Percentiles rank a stretch among this genome's conserved stretches.
These are phyloP conservation scores for Sphagnum contortum DNA, from an alignment of 225 moss, liverwort and hornwort species.

Conservation along the genomic window DNA sequence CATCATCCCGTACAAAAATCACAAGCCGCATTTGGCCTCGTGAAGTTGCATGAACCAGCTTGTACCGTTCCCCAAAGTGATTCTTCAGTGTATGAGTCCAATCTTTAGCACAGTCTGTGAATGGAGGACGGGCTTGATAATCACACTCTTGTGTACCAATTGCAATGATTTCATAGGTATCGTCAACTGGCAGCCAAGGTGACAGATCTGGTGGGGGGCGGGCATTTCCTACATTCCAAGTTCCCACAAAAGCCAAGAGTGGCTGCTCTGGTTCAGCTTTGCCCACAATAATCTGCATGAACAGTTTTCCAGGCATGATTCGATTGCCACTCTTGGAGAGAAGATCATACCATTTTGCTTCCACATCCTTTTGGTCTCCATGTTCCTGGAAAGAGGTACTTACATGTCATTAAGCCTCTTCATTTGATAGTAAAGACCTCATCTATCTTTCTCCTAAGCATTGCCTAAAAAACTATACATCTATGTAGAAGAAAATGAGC, in stretches of 20 bases:
- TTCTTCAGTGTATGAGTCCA: slow-evolving; percentile 76
- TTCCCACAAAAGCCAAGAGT: slow-evolving; percentile 81
- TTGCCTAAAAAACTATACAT: no score
- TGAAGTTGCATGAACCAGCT: slow-evolving; percentile 70
- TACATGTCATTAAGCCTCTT: neutral
- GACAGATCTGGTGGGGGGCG: slow-evolving; percentile 94
- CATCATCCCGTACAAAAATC: slow-evolving; percentile 77
- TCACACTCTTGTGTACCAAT: slow-evolving; percentile 95
- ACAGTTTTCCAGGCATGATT: slow-evolving; percentile 80
- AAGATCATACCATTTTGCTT: slow-evolving; percentile 73
- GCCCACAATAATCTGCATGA: slow-evolving; percentile 71
- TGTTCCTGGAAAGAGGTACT: slow-evolving; percentile 27
- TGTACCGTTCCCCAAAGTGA: slow-evolving; percentile 77
- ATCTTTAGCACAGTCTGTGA: slow-evolving; percentile 79
- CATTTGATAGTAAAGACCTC: no score
- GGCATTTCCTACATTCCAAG: slow-evolving; percentile 98
- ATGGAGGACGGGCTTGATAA: slow-evolving; percentile 74
- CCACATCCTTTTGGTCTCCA: slow-evolving; percentile 50
- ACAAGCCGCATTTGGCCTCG: slow-evolving; percentile 98
- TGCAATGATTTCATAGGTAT: slow-evolving; percentile 69
- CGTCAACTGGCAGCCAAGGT: slow-evolving; percentile 73
- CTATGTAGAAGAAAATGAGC: no score
- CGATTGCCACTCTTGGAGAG: slow-evolving; percentile 63
- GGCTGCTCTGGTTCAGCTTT: slow-evolving; percentile 93
- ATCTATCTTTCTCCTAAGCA: no score